phyloP scores from a whole-genome alignment of 306 rosid genomes.

The Medicago lupulina region DNA sequence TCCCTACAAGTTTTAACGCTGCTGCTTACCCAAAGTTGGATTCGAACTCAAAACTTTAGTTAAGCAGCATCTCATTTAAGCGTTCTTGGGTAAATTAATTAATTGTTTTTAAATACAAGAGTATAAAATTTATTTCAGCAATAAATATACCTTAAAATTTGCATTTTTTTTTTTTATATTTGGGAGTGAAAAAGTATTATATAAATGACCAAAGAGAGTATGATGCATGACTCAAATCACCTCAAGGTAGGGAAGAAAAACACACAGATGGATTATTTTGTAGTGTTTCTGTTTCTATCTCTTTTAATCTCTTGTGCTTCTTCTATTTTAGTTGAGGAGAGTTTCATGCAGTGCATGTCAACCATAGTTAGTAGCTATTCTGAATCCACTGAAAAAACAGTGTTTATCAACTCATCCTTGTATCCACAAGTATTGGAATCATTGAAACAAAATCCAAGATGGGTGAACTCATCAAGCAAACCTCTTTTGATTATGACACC shows the following conservation, averaged over 20 bases:
- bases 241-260: not conserved
- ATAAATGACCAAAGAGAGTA: not conserved
- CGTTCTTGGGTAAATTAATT: no score
- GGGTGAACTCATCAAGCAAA: constrained; percentile 53
- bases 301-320: constrained; percentile 37
- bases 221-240: not conserved
- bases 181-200: no score
- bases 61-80: no score
- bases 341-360: constrained; percentile 49
- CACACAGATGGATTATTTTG: constrained; percentile 34
- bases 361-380: constrained; percentile 23
- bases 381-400: constrained; percentile 23
- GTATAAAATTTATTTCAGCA: no score
- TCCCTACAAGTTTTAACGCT: no score
- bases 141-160: not conserved
- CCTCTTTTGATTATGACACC: constrained; percentile 57
- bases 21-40: no score
- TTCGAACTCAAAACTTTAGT: no score
- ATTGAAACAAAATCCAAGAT: constrained; percentile 60
- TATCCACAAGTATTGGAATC: constrained; percentile 45
- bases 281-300: constrained; percentile 38
- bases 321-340: constrained; percentile 36
- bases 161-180: no score
- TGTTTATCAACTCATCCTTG: constrained; percentile 39
- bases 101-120: no score